A percentile compares a stretch with the other conserved stretches of the same genome.
Evolutionary conservation across 2,329 filamentous ascomycete genomes (phyloP).

Genomic region (Colletotrichum sp.): DNA sequence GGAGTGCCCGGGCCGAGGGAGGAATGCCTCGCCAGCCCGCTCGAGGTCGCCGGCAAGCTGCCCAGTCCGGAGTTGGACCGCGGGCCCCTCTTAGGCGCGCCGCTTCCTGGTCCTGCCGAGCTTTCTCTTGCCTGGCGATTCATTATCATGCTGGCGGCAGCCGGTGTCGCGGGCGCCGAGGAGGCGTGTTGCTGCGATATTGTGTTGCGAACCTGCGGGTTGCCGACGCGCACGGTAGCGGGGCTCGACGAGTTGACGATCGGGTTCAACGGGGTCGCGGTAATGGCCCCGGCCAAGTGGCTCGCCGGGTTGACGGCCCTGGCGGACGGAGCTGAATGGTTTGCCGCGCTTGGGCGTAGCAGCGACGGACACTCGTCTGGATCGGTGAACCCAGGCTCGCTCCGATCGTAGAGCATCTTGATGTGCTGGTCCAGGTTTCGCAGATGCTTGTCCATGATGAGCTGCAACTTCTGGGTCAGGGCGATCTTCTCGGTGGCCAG

Average conservation of each 20-base stretch:
- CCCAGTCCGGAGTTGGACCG: conserved; percentile 53
- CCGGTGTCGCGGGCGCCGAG: conserved; percentile 65
- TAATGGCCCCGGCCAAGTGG: conserved; percentile 34
- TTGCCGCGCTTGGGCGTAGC: conserved; percentile 62
- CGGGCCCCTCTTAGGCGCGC: conserved; percentile 56
- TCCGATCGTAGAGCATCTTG: conserved; percentile 65
- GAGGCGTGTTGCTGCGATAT: conserved; percentile 57
- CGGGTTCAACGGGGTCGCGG: conserved; percentile 37
- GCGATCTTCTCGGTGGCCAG: conserved; percentile 78
- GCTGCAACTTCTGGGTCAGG: conserved; percentile 68
- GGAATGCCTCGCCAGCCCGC: conserved; percentile 65
- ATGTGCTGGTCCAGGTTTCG: conserved; percentile 67
- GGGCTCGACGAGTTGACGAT: conserved; percentile 46
- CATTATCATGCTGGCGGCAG: conserved; percentile 65
- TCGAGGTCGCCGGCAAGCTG: conserved; percentile 56
- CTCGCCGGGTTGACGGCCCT: conserved; percentile 49
- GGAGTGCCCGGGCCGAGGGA: conserved; percentile 68
- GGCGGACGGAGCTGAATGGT: conserved; percentile 45
- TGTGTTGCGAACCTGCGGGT: conserved; percentile 53
- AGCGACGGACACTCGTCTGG: conserved; percentile 68
- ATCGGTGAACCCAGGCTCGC: conserved; percentile 65
- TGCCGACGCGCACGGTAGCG: conserved; percentile 44
- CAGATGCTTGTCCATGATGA: conserved; percentile 66
- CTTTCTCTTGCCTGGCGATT: conserved; percentile 60
- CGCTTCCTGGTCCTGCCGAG: conserved; percentile 60